These are phyloP conservation scores for Rhodotorula sp. DNA, from an alignment of 1,284 basidiomycete genomes.

Conservation along the genomic window DNA sequence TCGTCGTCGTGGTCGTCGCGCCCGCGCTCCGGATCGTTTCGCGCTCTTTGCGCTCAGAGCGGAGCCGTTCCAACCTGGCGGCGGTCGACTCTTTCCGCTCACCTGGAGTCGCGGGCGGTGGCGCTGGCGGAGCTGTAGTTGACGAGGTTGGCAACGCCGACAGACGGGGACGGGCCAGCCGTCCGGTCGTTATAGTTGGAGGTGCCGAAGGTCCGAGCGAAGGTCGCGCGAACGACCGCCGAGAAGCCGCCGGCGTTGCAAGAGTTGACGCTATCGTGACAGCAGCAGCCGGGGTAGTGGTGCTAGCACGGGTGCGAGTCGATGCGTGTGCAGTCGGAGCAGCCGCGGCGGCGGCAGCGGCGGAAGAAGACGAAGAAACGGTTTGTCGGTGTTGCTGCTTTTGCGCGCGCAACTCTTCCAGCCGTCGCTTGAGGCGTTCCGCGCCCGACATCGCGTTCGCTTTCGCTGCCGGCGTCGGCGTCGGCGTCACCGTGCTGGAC, in stretches of 20 bases:
- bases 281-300: background rate
- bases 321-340: background rate
- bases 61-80: slow-evolving; percentile 14
- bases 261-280: background rate
- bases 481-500: background rate
- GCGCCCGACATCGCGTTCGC: background rate
- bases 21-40: slow-evolving; percentile 3
- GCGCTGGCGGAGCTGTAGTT: background rate
- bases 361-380: background rate
- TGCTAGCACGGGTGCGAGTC: too few species aligned
- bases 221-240: background rate
- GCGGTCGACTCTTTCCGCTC: slow-evolving; percentile 30
- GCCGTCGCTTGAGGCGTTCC: slow-evolving; percentile 13
- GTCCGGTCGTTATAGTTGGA: background rate
- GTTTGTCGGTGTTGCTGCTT: background rate
- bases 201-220: background rate
- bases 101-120: slow-evolving; percentile 13
- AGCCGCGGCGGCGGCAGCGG: too few species aligned
- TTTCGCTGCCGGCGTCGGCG: too few species aligned
- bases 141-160: background rate
- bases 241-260: background rate
- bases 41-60: slow-evolving; percentile 9
- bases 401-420: slow-evolving; percentile 17
- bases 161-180: background rate
- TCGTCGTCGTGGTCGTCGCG: background rate